Evolutionary conservation across 305 asterid genomes (phyloP).

Genomic region (Rubia tinctorum): DNA sequence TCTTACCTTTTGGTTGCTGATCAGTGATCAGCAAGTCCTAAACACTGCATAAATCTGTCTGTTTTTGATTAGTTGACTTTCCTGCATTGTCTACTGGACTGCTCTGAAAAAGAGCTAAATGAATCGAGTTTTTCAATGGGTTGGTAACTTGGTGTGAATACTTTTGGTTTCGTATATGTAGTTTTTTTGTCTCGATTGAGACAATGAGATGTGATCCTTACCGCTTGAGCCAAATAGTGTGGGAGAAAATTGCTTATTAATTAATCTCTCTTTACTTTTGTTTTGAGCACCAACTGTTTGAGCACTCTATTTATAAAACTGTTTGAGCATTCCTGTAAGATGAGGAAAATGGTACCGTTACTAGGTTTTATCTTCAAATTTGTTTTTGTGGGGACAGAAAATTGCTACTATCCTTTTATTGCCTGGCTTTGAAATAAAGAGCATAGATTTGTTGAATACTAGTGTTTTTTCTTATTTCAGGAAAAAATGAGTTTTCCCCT

Average conservation of each 20-base stretch:
- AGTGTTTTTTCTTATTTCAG: conserved; percentile 38
- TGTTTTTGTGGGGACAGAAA: background rate
- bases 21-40: background rate
- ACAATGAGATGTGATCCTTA: background rate
- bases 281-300: too few species aligned
- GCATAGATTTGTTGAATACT: background rate
- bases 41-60: background rate
- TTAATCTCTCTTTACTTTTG: background rate
- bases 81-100: conserved; percentile 3
- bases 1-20: background rate
- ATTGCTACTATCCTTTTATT: background rate
- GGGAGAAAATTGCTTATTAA: background rate
- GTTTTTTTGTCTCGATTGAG: background rate
- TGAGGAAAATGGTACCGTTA: background rate
- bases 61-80: background rate
- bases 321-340: background rate
- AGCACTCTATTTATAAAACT: background rate
- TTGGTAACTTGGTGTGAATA: background rate
- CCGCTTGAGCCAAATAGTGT: background rate
- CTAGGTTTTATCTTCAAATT: background rate
- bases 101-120: background rate
- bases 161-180: background rate
- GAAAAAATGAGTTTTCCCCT: conserved; percentile 71
- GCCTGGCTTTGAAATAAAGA: background rate
- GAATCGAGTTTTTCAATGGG: background rate